Base-by-base conservation (phyloP, 2,329 filamentous ascomycete genomes). In the Fusarium stilboides region DNA sequence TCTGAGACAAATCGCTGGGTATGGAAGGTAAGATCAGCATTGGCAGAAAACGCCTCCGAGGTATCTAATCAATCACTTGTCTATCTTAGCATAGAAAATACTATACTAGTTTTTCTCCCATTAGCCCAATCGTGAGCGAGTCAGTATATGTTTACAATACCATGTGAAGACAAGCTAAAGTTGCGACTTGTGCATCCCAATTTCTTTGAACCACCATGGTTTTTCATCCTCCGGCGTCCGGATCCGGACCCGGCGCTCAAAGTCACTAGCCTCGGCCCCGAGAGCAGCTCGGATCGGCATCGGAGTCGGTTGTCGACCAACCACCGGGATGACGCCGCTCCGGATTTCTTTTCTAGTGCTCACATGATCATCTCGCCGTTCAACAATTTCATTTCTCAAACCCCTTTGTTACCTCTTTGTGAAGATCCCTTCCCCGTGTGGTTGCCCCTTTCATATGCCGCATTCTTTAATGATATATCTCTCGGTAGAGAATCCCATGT, bases 21-120 rank as follows among this genome's bases (percentile, higher is more conserved):
- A 44, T 37, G 34, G 39, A n/a, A 42, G 37, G n/a, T n/a, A 46
- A 49, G 36, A 62, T 62, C 36, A 56, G 26, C 47, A 55, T 26
- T 45, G 33, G 26, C 40, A 53, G 56, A 24, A 43, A 45, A 59
- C 45, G 34, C 34, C 42, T 20, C 14, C 17, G n/a, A 28, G n/a
- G 31, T 42, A 64, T 68, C 65, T 60, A 68, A 68, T 68, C 54
- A 56, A 68, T 65, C 65, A 54, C 46, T 33, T 53, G 42, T 39
- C 17, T 20, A 20, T 22, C 28, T 31, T 31, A 13, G 10, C 28
- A 31, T 31, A 31, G 10, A 5, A 10, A 13, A 31, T 12, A 28
- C 3, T 8, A 31, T 12, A 28, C 9, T 28, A 10, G 26, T 28
- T 28, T 28, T 28, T 28, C 26, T 28, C 26, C 8, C 26, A 9